Evolutionary conservation across 2,329 filamentous ascomycete species (phyloP).

Genomic region (Aspergillus sp.): DNA sequence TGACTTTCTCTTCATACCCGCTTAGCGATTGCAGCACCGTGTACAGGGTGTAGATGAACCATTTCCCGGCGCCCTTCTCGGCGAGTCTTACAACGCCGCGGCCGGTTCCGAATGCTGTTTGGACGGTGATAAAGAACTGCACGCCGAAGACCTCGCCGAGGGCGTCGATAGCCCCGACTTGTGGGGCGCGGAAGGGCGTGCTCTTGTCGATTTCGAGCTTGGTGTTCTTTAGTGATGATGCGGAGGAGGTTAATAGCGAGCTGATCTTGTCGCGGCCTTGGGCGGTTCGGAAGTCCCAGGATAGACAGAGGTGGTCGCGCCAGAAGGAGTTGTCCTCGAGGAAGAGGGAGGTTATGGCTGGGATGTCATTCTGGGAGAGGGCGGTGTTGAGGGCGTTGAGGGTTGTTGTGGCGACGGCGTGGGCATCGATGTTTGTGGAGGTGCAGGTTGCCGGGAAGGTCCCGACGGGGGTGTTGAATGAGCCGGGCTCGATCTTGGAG

Average conservation of each 20-base stretch:
- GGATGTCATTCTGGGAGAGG: constrained; percentile 35
- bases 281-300: constrained; percentile 58
- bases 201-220: constrained; percentile 43
- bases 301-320: constrained; percentile 59
- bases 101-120: constrained; percentile 56
- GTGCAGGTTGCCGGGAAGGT: constrained; percentile 43
- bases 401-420: constrained; percentile 36
- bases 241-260: constrained; percentile 33
- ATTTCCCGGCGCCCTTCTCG: constrained; percentile 42
- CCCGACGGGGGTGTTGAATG: constrained; percentile 51
- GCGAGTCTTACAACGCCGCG: constrained; percentile 57
- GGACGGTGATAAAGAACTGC: constrained; percentile 56
- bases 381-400: constrained; percentile 42
- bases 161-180: constrained; percentile 50
- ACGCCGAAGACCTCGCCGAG: constrained; percentile 54
- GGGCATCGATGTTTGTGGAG: constrained; percentile 36
- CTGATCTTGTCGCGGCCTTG: constrained; percentile 46
- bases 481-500: constrained; percentile 44
- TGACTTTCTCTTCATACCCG: constrained; percentile 53
- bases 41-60: constrained; percentile 66
- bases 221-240: constrained; percentile 39
- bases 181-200: constrained; percentile 43
- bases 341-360: constrained; percentile 46
- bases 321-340: constrained; percentile 54
- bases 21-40: constrained; percentile 58